A percentile compares a stretch with the other conserved stretches of the same genome.
Evolutionary conservation across 495 filamentous ascomycete species (phyloP).

Genomic region (Lineolata rhizophorae): DNA sequence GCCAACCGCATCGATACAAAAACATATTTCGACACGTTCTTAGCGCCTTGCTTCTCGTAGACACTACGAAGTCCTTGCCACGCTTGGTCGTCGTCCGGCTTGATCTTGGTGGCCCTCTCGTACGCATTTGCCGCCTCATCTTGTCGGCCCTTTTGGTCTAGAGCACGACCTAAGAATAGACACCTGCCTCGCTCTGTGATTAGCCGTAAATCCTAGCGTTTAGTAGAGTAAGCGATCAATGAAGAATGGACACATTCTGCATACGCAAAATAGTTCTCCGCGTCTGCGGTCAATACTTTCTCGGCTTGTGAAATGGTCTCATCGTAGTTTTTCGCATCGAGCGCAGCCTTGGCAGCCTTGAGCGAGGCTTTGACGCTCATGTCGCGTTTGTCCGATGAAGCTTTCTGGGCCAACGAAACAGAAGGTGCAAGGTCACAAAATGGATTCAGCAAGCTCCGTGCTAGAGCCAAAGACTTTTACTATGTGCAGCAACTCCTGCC

Average conservation of each 20-base stretch:
- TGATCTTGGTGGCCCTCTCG: constrained; percentile 43
- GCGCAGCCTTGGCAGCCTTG: constrained; percentile 59
- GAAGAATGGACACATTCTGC: too few species aligned
- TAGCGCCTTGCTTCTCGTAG: constrained; percentile 51
- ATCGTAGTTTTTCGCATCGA: constrained; percentile 63
- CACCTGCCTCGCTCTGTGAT: constrained; percentile 34
- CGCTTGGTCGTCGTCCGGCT: constrained; percentile 39
- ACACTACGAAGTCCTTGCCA: constrained; percentile 83
- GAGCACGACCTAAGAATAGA: constrained; percentile 60
- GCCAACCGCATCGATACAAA: constrained; percentile 47
- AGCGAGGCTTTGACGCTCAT: constrained; percentile 48
- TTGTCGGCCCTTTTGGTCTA: constrained; percentile 48
- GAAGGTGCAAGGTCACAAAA: too few species aligned
- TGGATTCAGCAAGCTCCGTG: too few species aligned
- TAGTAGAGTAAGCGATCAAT: constrained; percentile 1
- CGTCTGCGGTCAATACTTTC: constrained; percentile 43
- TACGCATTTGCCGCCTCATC: constrained; percentile 59
- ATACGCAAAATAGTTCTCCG: constrained; percentile 65
- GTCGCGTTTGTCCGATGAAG: too few species aligned
- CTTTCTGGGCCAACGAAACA: too few species aligned
- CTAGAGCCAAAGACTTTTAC: too few species aligned
- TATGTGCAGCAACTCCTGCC: too few species aligned
- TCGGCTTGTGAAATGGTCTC: constrained; percentile 45
- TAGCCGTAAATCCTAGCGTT: too few species aligned
- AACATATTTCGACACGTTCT: constrained; percentile 52